phyloP scores from a whole-genome alignment of 176 grass and related monocot genomes.

The Eragrostis nindensis region DNA sequence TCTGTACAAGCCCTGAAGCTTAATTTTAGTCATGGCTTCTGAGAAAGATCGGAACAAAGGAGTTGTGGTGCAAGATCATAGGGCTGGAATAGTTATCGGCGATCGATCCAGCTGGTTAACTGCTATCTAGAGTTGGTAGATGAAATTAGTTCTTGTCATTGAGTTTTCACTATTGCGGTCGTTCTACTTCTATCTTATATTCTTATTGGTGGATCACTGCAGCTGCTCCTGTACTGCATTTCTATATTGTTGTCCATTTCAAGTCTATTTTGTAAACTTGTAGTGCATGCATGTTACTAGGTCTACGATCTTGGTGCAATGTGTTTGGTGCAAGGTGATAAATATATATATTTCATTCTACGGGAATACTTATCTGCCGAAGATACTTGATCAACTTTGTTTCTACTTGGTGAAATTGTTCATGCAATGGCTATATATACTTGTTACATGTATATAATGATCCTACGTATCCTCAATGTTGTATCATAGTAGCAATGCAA shows the following conservation, averaged over 20 bases:
- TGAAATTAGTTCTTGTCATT: conserved; percentile 37
- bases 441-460: background rate
- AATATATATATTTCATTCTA: background rate
- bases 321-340: conserved; percentile 38
- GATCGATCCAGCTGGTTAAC: conserved; percentile 28
- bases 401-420: background rate
- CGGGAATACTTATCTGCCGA: background rate
- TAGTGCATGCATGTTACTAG: conserved; percentile 38
- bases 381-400: background rate
- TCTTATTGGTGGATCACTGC: background rate
- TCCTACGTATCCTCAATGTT: background rate
- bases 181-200: conserved; percentile 18
- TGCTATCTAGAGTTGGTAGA: conserved; percentile 41
- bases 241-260: conserved; percentile 46
- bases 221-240: conserved; percentile 8
- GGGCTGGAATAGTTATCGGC: conserved; percentile 9
- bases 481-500: background rate
- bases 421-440: background rate
- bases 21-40: conserved; percentile 80
- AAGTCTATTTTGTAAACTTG: conserved; percentile 37
- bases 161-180: conserved; percentile 22
- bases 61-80: conserved; percentile 47
- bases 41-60: conserved; percentile 47
- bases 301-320: conserved; percentile 39
- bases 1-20: conserved; percentile 57